phyloP scores from a whole-genome alignment of 306 rosid species.

The Ammopiptanthus mongolicus region DNA sequence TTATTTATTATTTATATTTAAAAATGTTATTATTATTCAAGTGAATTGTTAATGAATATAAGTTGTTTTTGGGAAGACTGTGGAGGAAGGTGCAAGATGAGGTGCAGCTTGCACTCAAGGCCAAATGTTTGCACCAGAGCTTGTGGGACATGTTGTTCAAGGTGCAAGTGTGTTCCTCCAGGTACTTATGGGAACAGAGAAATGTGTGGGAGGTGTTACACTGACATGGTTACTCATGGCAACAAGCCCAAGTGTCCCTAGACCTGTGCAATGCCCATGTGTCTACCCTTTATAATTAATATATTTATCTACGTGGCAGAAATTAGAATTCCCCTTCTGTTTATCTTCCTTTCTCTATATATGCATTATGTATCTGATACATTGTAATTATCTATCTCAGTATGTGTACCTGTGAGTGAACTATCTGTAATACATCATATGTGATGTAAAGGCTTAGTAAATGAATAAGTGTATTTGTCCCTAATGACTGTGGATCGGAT shows the following conservation, averaged over 20 bases:
- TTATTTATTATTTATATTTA: neutral
- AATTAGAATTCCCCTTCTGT: neutral
- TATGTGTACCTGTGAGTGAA: neutral
- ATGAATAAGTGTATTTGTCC: neutral
- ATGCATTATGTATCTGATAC: neutral
- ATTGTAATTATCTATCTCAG: neutral
- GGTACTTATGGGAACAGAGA: conserved; percentile 42
- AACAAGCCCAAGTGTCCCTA: conserved; percentile 45
- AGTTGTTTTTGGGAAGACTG: conserved; percentile 21
- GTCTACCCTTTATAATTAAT: neutral
- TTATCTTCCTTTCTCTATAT: neutral
- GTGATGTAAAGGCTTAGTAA: neutral
- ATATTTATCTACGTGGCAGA: neutral
- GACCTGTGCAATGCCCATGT: neutral
- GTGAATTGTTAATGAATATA: neutral
- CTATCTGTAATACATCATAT: neutral
- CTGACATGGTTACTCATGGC: conserved; percentile 42
- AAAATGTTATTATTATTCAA: neutral
- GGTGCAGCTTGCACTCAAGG: conserved; percentile 38
- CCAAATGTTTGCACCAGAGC: conserved; percentile 32
- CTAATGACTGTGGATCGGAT: neutral
- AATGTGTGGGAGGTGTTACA: conserved; percentile 40
- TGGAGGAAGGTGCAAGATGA: conserved; percentile 20
- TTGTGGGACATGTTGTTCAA: conserved; percentile 39
- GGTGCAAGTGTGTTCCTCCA: conserved; percentile 52